Base-by-base conservation (phyloP, 2,329 filamentous ascomycete species). In the Pseudocercospora pini-densiflorae region DNA sequence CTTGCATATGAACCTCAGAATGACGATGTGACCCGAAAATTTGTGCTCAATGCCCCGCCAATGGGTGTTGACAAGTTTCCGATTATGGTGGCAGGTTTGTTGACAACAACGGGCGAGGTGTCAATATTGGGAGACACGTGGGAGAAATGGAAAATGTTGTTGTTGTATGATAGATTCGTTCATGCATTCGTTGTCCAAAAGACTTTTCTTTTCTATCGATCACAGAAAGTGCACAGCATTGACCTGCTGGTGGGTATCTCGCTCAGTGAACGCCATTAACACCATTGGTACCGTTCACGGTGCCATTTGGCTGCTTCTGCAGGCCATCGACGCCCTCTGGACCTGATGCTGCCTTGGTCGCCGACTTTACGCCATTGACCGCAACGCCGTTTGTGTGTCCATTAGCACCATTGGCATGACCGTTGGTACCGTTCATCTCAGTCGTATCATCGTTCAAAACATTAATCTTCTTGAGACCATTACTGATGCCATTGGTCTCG, bases 401-500 rank as follows among this genome's bases (percentile, higher is more conserved):
- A 57, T 66, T 66, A 21, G n/a, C 29, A 36, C 57, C 57, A 45
- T 59, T 59, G 36, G 36, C 57, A 33, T 72, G 63, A 9, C 70
- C 70, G 21, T 71, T 69, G 9, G 59, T 29, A 21, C 69, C 69
- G 40, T 72, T 70, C 21, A 49, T 63, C n/a, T 33, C 60, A 19
- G 64, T 62, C 5, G 73, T 74, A 64, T 78, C 77, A 55, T 79
- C 75, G 66, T 78, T 79, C 68, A 79, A 72, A 59, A 79, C 73
- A 12, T 74, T 67, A 23, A 72, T 59, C 66, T 75, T 75, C 73
- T 77, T 75, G 43, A 74, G 64, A 49, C 64, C 64, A 31, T 69
- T 72, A 68, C 73, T 73, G 31, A 70, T 58, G 29, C 69, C 71
- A 59, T 72, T 75, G 10, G 58, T 65, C 59, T 79, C 81, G 16